Conservation (phyloP, 2,329 filamentous ascomycete genomes). For the Escovopsis sp. region DNA sequence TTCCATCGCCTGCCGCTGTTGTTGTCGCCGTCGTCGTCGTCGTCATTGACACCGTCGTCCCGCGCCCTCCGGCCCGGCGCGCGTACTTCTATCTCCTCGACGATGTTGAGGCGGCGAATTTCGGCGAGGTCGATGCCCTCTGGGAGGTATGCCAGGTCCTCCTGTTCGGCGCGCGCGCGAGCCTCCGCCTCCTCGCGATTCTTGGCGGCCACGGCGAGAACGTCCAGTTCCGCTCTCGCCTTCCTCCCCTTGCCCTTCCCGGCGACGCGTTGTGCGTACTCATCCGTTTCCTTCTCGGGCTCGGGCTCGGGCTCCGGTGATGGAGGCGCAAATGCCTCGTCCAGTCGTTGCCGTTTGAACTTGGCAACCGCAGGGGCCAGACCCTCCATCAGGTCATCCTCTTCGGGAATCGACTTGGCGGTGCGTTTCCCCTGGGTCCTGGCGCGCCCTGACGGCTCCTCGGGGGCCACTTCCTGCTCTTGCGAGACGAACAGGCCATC, state of each 20-base stretch:
- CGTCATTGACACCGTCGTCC: constrained; percentile 29
- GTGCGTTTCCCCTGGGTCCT: constrained; percentile 29
- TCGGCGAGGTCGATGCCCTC: constrained; percentile 57
- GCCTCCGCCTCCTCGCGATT: constrained; percentile 52
- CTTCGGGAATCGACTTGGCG: constrained; percentile 23
- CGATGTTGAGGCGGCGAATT: constrained; percentile 57
- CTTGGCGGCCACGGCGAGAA: constrained; percentile 50
- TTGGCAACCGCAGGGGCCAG: constrained; percentile 63
- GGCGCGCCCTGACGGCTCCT: constrained; percentile 7
- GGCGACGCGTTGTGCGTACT: no score
- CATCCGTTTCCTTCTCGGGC: constrained; percentile 3
- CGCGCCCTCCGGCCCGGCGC: constrained; percentile 13
- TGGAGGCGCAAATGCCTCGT: constrained; percentile 27
- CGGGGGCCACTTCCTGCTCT: constrained; percentile 14
- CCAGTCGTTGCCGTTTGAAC: constrained; percentile 63
- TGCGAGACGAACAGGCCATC: constrained; percentile 44
- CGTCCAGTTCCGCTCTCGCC: constrained; percentile 46
- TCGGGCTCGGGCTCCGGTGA: constrained; percentile 12
- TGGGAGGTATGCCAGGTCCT: constrained; percentile 33
- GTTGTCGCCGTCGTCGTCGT: no score
- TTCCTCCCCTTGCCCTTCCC: constrained; percentile 25
- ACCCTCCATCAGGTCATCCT: constrained; percentile 48
- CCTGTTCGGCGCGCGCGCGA: constrained; percentile 36
- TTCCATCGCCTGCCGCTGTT: constrained; percentile 55
- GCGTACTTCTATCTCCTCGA: constrained; percentile 60